Evolutionary conservation across 768 basidiomycete species (phyloP).

Genomic region (Boletus pseudopeckii): DNA sequence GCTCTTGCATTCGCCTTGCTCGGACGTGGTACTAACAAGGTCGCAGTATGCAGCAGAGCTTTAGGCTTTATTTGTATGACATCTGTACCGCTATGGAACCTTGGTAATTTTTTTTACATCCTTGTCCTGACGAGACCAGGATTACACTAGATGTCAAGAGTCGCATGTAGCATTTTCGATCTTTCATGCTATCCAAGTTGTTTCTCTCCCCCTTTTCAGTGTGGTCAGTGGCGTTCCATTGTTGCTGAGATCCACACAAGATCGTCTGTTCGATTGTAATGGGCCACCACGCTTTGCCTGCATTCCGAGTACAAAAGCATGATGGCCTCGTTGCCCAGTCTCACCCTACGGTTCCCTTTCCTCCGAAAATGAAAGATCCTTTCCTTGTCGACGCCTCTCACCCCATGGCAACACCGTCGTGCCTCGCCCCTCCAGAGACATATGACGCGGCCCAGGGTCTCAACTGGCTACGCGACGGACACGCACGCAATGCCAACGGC

Average conservation of each 20-base stretch:
- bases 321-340: too few relatives aligned
- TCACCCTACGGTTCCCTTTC: not conserved
- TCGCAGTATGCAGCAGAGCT: conserved; percentile 26
- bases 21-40: not conserved
- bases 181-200: conserved; percentile 6
- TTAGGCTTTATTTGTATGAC: conserved; percentile 7
- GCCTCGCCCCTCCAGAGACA: not conserved
- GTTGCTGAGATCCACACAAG: not conserved
- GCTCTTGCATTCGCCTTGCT: not conserved
- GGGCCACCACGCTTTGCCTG: not conserved
- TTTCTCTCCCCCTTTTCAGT: not conserved
- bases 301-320: too few relatives aligned
- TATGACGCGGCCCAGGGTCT: conserved; percentile 41
- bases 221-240: not conserved
- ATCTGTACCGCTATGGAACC: not conserved
- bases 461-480: conserved; percentile 52
- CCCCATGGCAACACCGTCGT: not conserved
- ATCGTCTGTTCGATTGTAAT: not conserved
- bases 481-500: conserved; percentile 43
- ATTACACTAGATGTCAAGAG: not conserved
- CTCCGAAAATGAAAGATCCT: not conserved
- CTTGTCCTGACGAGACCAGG: not conserved
- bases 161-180: conserved; percentile 20
- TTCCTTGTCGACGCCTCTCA: not conserved
- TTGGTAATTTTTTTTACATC: conserved; percentile 3